A percentile compares a stretch with the other conserved stretches of the same genome.
These are phyloP conservation scores for Linnemannia schmuckeri DNA, from an alignment of 192 early-diverging fungal genomes.

Conservation along the genomic window DNA sequence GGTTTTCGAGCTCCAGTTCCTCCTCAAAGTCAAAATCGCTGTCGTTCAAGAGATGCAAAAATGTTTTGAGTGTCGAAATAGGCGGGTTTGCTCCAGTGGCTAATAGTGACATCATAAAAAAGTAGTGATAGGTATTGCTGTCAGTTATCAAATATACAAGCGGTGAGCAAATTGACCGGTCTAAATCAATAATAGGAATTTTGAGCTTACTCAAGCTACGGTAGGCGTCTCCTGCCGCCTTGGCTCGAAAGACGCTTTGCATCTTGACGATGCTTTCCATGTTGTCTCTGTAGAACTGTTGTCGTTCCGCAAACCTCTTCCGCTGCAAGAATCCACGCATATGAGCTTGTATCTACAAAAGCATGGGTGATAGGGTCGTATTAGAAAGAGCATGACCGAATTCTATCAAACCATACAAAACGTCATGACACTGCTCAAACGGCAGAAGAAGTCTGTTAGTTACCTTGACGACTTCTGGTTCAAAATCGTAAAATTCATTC, in stretches of 20 bases:
- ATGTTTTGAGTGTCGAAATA: slow-evolving; percentile 84
- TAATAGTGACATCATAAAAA: slow-evolving; percentile 21
- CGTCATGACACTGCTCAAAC: background rate
- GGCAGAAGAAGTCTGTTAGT: background rate
- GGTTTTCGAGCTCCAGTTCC: slow-evolving; percentile 84
- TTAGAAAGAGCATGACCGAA: background rate
- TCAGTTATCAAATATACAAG: background rate
- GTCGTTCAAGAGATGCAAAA: slow-evolving; percentile 91
- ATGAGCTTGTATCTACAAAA: slow-evolving; percentile 74
- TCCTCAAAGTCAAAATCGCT: slow-evolving; percentile 94
- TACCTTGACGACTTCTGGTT: slow-evolving; percentile 64
- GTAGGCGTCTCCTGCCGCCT: slow-evolving; percentile 76
- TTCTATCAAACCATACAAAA: no score
- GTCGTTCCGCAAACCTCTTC: slow-evolving; percentile 67
- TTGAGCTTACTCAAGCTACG: slow-evolving; percentile 69
- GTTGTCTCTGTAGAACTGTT: slow-evolving; percentile 73
- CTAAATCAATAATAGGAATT: background rate
- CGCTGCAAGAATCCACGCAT: slow-evolving; percentile 75
- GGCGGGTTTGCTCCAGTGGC: slow-evolving; percentile 84
- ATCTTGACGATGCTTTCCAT: slow-evolving; percentile 84
- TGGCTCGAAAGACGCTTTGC: slow-evolving; percentile 76
- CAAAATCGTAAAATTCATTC: slow-evolving; percentile 63
- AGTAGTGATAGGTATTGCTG: background rate
- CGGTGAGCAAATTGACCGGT: background rate
- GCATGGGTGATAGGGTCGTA: background rate